Base-by-base conservation (phyloP, 2,329 filamentous ascomycete genomes). In the Tolypocladium sp. region DNA sequence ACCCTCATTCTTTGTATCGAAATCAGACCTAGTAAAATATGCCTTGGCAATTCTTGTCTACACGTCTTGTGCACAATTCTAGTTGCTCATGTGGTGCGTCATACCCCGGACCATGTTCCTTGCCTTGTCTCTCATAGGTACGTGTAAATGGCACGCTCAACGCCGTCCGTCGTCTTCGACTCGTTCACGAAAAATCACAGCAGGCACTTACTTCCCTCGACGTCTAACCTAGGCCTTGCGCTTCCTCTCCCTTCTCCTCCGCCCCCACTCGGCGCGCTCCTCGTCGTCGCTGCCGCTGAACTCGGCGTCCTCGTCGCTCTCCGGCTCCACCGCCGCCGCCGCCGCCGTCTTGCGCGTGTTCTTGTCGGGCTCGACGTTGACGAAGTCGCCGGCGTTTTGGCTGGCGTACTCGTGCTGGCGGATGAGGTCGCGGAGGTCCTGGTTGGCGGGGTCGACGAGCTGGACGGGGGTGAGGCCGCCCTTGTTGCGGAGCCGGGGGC, bases 361-460 rank as follows among this genome's bases (percentile, higher is more conserved):
- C 59, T 40, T 59, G 64, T 60, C 40, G 58, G 17, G 30, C 49
- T 59, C 62, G 30, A 72, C 69, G 30, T 69, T 70, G 41, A 84
- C 77, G 61, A 85, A 85, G 64, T 87, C 85, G 37, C 82, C 82
- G 2, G 76, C 76, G 64, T 86, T 85, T 58, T 83, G 76, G 63
- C 71, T 71, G 8, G 83, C 78, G 68, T 90, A 89, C 76, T 92
- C 88, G 62, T 89, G 87, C 74, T 85, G 84, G 73, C 86, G 80
- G 68, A 93, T 82, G 60, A 88, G 74, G 52, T 81, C 79, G 63
- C 81, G 77, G 58, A 92, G 76, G 57, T 79, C 81, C 30, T 70
- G 69, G 73, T 92, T 91, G 55, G 80, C 70, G 20, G 89, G 90
- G 73, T 93, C 90, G 58, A 87, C 87, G 62, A 93, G 81, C 73